Evolutionary conservation across 164 flowering plant genomes (phyloP).

Genomic region (Annona cherimola): DNA sequence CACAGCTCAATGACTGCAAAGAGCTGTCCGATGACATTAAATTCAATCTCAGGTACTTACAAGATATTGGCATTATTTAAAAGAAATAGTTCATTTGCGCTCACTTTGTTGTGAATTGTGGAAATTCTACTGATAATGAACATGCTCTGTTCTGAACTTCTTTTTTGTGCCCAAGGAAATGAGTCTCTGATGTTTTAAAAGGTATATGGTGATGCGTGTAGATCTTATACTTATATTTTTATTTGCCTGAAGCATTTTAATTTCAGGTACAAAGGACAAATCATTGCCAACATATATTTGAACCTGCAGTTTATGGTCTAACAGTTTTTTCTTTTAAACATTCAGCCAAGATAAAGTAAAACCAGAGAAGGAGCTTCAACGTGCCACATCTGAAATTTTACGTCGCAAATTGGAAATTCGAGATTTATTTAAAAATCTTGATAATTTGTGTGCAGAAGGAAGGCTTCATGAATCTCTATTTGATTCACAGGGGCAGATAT

Average conservation of each 20-base stretch:
- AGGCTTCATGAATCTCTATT: constrained; percentile 67
- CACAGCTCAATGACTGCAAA: too few relatives aligned
- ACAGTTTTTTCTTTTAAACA: constrained; percentile 3
- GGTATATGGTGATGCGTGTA: not conserved
- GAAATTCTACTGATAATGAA: too few relatives aligned
- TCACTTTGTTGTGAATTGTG: too few relatives aligned
- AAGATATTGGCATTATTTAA: too few relatives aligned
- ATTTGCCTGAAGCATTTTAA: not conserved
- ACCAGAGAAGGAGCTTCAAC: constrained; percentile 92
- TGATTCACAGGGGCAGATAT: constrained; percentile 80
- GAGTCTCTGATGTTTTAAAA: not conserved
- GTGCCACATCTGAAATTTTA: constrained; percentile 68
- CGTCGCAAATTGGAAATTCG: constrained; percentile 75
- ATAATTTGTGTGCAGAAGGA: constrained; percentile 65
- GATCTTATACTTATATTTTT: not conserved
- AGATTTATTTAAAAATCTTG: constrained; percentile 65
- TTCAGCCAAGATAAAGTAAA: constrained; percentile 82
- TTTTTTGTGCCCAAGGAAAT: not conserved
- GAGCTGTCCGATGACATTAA: too few relatives aligned
- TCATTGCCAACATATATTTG: not conserved
- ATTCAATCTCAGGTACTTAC: too few relatives aligned
- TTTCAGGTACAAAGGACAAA: too few relatives aligned
- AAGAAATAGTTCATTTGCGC: too few relatives aligned
- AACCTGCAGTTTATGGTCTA: not conserved
- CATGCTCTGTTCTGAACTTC: not conserved